Conservation (phyloP, 2,329 filamentous ascomycete species). For the Nothophoma quercina region DNA sequence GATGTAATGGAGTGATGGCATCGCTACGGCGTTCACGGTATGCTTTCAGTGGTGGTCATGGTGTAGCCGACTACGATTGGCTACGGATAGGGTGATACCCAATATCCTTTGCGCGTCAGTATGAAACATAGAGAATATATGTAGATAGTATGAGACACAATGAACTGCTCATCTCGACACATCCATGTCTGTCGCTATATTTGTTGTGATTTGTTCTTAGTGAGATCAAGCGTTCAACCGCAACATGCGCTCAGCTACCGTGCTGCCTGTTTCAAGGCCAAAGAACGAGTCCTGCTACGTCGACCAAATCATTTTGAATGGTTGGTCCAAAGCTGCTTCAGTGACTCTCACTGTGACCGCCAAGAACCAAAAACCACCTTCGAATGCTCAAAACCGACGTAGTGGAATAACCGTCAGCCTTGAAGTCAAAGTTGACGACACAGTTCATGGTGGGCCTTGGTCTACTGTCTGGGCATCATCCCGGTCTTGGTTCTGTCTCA, state of each 20-base stretch:
- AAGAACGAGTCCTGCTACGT: too few species aligned
- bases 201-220: too few species aligned
- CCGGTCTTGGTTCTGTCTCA: neutral
- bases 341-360: too few species aligned
- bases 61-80: neutral
- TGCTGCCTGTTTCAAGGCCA: too few species aligned
- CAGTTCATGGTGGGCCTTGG: neutral
- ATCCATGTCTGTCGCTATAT: too few species aligned
- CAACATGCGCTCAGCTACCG: too few species aligned
- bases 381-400: too few species aligned
- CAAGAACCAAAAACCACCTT: too few species aligned
- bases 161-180: neutral
- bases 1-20: conserved; percentile 1
- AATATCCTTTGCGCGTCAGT: neutral
- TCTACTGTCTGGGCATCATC: neutral
- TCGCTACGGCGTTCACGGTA: conserved; percentile 14
- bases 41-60: neutral
- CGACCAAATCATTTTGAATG: too few species aligned
- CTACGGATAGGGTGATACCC: conserved; percentile 9
- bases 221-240: too few species aligned
- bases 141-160: conserved; percentile 3
- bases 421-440: neutral
- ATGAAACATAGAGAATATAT: conserved; percentile 2
- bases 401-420: neutral
- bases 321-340: too few species aligned